phyloP scores from a whole-genome alignment of 441 rosid genomes.

The Flueggea neowawraea region DNA sequence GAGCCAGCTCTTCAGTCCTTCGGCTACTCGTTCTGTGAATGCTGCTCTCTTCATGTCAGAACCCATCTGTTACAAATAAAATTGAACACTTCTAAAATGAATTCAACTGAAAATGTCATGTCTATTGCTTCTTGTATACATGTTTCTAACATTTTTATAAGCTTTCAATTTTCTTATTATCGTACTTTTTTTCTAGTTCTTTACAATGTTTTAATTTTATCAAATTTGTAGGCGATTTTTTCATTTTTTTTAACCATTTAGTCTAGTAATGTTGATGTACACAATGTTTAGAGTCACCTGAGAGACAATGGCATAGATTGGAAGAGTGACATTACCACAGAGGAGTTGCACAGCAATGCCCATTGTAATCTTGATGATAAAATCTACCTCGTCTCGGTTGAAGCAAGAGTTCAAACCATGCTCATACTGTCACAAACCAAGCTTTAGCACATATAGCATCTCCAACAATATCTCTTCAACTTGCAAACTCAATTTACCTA shows the following conservation, averaged over 20 bases:
- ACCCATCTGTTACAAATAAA: constrained; percentile 20
- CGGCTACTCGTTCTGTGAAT: constrained; percentile 4
- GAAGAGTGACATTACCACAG: constrained; percentile 23
- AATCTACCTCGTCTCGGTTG: constrained; percentile 12
- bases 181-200: no score
- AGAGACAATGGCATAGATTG: constrained; percentile 18
- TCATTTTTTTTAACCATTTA: no score
- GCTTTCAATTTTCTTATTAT: no score
- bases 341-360: constrained; percentile 19
- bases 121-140: no score
- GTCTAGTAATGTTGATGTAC: no score
- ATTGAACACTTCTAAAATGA: no score
- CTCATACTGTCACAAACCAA: constrained; percentile 10
- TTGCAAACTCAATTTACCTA: constrained; percentile 1
- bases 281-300: constrained; percentile 2
- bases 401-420: constrained; percentile 22
- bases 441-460: not conserved
- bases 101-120: no score
- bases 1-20: constrained; percentile 24
- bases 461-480: no score
- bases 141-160: no score
- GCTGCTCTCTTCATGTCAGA: constrained; percentile 16
- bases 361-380: constrained; percentile 9
- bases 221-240: no score
- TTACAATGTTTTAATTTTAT: no score